Evolutionary conservation across 148 eudicot genomes (phyloP), one percentile per base, ranked within the genome.

Genomic region (Salicornia ramosissima): DNA sequence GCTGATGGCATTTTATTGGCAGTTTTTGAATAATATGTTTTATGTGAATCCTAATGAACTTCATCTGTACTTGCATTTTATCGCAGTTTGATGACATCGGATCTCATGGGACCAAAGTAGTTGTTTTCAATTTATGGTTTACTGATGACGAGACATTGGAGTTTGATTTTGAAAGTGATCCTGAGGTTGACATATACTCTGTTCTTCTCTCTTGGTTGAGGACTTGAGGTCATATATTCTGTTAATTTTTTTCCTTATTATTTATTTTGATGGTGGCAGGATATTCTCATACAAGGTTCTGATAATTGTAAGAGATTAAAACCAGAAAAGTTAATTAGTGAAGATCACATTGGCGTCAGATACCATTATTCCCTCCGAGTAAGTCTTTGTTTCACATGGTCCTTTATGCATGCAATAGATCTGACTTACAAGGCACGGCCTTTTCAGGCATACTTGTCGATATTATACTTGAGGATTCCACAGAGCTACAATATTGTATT

Each of bases 361-460:
- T 87, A 82, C 42, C 87, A 70, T 19, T 83, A 77, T 80, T 93
- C 98, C 59, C 96, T 93, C 56, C 90, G 94, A 69, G 98, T 93
- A 84, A 81, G 96, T 84, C 73, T 67, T 19, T 21, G 51, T 49
- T 73, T 74, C 26, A 45, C 36, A n/a, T n/a, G n/a, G n/a, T n/a
- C n/a, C n/a, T n/a, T n/a, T n/a, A n/a, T n/a, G n/a, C n/a, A n/a
- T n/a, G n/a, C n/a, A n/a, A 69, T 58, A 65, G 25, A 72, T 55
- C 36, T 36, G 8, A 11, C 30, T 61, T n/a, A 47, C 47, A n/a
- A 26, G 67, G 59, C 49, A n/a, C 54, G 71, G 21, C 25, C 19
- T 58, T 31, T 76, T 61, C 91, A 93, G 98, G 89, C 81, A 52
- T 93, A 93, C 76, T 78, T 93, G 77, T 90, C 98, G 53, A 80